phyloP scores from a whole-genome alignment of 2,329 filamentous ascomycete species.

The Gaeumannomyces tritici region DNA sequence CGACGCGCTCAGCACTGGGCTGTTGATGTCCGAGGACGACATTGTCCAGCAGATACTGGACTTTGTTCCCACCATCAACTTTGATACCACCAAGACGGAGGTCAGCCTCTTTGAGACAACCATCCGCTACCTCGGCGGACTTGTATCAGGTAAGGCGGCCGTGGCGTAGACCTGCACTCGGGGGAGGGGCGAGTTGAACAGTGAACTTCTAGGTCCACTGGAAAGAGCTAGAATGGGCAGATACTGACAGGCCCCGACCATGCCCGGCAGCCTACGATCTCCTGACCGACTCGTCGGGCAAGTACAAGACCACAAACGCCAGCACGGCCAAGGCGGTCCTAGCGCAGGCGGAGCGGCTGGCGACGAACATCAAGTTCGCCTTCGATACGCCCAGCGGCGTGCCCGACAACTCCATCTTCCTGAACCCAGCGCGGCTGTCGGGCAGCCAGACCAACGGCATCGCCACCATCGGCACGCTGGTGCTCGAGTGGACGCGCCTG shows the following conservation, averaged over 20 bases:
- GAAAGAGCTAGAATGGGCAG: not conserved
- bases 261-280: constrained; percentile 52
- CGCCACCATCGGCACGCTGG: constrained; percentile 67
- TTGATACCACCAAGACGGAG: constrained; percentile 45
- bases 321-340: constrained; percentile 48
- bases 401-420: constrained; percentile 58
- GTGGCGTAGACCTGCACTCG: not conserved
- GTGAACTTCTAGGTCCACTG: not conserved
- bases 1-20: constrained; percentile 70
- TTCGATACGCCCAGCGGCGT: constrained; percentile 71
- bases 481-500: constrained; percentile 77
- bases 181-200: not conserved
- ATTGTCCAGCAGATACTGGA: constrained; percentile 63
- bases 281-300: constrained; percentile 53
- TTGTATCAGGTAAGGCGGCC: constrained; percentile 53
- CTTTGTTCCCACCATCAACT: constrained; percentile 63
- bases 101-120: constrained; percentile 86
- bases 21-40: constrained; percentile 62
- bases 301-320: constrained; percentile 28
- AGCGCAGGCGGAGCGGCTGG: constrained; percentile 57
- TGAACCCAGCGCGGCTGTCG: constrained; percentile 41
- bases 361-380: constrained; percentile 63
- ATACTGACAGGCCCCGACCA: not conserved
- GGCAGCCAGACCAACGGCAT: constrained; percentile 55
- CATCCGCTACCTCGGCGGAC: constrained; percentile 75